phyloP scores from a whole-genome alignment of 2,329 filamentous ascomycete species.

The Cryphonectria japonica region DNA sequence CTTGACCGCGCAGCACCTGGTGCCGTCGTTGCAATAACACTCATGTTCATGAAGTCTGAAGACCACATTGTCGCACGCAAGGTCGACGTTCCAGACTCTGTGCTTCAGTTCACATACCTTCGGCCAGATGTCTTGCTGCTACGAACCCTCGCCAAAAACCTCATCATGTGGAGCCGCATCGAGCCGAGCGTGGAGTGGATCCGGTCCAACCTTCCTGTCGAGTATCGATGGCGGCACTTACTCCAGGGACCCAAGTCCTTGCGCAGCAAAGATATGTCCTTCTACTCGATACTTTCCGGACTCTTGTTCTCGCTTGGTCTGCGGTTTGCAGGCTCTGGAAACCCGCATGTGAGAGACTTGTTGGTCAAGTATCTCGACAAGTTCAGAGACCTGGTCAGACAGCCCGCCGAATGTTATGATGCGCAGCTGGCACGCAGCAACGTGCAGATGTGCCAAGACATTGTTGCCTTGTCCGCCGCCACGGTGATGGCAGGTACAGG shows the following conservation, averaged over 20 bases:
- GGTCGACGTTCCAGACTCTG: constrained; percentile 88
- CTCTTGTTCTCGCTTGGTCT: constrained; percentile 81
- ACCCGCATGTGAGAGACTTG: constrained; percentile 74
- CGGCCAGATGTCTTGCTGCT: constrained; percentile 91
- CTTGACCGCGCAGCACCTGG: constrained; percentile 91
- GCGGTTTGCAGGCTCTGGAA: constrained; percentile 74
- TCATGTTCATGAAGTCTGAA: constrained; percentile 98
- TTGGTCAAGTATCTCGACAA: constrained; percentile 84
- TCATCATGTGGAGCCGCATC: constrained; percentile 92
- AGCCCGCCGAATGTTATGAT: constrained; percentile 70
- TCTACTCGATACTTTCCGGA: constrained; percentile 90
- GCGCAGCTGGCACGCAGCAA: constrained; percentile 81
- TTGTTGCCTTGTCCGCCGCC: constrained; percentile 78
- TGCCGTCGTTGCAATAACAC: constrained; percentile 85
- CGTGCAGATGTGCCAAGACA: constrained; percentile 87
- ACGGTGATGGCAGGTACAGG: constrained; percentile 97
- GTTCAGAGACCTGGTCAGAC: constrained; percentile 75
- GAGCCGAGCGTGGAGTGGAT: constrained; percentile 77
- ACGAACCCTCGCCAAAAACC: constrained; percentile 82
- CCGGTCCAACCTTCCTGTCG: constrained; percentile 68
- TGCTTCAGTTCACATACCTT: constrained; percentile 92
- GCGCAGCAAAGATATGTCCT: constrained; percentile 82
- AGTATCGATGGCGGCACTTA: constrained; percentile 66
- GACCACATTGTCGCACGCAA: constrained; percentile 85
- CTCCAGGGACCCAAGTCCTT: constrained; percentile 65